A percentile compares a stretch with the other conserved stretches of the same genome.
Conservation (phyloP, 768 basidiomycete species). For the Boletales sp. region DNA sequence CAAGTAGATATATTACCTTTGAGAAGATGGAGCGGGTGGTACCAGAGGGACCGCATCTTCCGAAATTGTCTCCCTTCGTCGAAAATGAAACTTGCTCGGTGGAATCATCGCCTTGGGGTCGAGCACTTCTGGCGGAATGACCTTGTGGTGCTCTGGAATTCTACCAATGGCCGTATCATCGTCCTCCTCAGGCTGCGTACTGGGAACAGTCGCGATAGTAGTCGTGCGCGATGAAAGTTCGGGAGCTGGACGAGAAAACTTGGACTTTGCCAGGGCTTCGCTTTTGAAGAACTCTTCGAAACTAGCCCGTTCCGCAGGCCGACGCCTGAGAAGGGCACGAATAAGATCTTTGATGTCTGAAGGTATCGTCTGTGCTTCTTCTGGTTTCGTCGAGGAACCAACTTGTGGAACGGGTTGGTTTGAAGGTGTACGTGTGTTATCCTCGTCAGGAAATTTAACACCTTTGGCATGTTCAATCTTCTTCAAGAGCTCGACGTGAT, state of each 20-base stretch:
- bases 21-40: conserved; percentile 7
- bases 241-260: conserved; percentile 57
- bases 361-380: conserved; percentile 60
- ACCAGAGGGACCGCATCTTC: conserved; percentile 9
- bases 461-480: conserved; percentile 91
- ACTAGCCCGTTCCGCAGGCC: conserved; percentile 77
- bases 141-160: conserved; percentile 70
- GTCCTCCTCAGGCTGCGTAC: conserved; percentile 23
- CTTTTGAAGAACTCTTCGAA: conserved; percentile 94
- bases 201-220: conserved; percentile 7
- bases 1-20: conserved; percentile 16
- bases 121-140: conserved; percentile 76
- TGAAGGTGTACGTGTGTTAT: conserved; percentile 45
- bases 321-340: conserved; percentile 74
- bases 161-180: conserved; percentile 32
- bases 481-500: conserved; percentile 92
- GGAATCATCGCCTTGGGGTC: conserved; percentile 81
- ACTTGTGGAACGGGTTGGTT: conserved; percentile 25
- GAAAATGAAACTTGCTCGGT: conserved; percentile 76
- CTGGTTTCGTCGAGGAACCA: conserved; percentile 30
- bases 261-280: conserved; percentile 70
- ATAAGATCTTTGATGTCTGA: conserved; percentile 87
- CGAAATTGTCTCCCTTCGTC: conserved; percentile 31
- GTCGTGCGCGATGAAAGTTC: conserved; percentile 12
- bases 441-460: conserved; percentile 93